Percentiles rank a stretch among this genome's conserved stretches.
Evolutionary conservation across 495 filamentous ascomycete species (phyloP).

Genomic region (Xylaria palmicola): DNA sequence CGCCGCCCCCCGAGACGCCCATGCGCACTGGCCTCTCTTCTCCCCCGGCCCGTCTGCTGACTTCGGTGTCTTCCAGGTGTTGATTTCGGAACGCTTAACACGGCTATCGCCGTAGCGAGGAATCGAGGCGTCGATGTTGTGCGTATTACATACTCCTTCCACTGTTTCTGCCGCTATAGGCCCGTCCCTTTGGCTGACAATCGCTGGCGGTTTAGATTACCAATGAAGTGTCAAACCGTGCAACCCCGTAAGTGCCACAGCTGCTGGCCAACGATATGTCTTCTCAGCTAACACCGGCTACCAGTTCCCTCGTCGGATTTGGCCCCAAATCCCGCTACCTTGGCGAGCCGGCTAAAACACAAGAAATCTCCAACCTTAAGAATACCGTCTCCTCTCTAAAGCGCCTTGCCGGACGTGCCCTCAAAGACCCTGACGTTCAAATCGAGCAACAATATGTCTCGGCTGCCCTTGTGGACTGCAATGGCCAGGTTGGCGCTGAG

Average conservation of each 20-base stretch:
- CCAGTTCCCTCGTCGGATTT: conserved; percentile 90
- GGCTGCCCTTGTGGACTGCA: conserved; percentile 81
- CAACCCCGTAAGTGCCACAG: conserved; percentile 77
- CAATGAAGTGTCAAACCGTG: conserved; percentile 98
- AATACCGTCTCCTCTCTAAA: conserved; percentile 94
- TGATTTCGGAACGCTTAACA: conserved; percentile 96
- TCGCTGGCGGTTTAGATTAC: conserved; percentile 63
- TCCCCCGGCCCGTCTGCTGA: conserved; percentile 20
- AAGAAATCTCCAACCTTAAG: conserved; percentile 98
- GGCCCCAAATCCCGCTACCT: conserved; percentile 89
- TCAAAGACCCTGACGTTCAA: conserved; percentile 87
- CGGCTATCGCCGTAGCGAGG: conserved; percentile 93
- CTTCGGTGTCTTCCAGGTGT: conserved; percentile 53
- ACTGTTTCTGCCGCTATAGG: conserved; percentile 1
- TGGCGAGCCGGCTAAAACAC: conserved; percentile 94
- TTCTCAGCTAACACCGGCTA: conserved; percentile 18
- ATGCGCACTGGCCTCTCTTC: neutral
- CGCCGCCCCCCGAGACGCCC: neutral
- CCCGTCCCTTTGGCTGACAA: conserved; percentile 19
- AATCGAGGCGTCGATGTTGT: conserved; percentile 99
- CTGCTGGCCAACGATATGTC: neutral
- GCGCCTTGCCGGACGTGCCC: conserved; percentile 80
- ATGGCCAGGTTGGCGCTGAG: conserved; percentile 92
- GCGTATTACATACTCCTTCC: conserved; percentile 52
- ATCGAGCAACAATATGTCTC: conserved; percentile 90